phyloP scores from a whole-genome alignment of 176 grass and related monocot genomes.

The Otatea glauca region DNA sequence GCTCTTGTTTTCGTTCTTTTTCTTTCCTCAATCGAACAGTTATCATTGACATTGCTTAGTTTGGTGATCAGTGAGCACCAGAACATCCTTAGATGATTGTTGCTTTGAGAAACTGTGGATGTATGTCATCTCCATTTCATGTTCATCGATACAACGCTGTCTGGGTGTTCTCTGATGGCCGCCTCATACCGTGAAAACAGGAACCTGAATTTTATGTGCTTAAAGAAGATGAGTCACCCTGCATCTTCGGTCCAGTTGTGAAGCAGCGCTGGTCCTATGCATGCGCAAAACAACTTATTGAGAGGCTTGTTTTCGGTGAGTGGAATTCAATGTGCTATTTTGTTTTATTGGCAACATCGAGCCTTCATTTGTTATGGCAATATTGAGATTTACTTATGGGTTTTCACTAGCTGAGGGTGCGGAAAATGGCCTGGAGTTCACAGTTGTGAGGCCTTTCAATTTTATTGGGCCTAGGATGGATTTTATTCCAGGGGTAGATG shows the following conservation, averaged over 20 bases:
- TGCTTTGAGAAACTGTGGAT: background rate
- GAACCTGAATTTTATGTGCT: slow-evolving; percentile 87
- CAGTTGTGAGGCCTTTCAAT: slow-evolving; percentile 96
- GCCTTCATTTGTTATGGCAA: background rate
- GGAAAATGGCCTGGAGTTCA: slow-evolving; percentile 86
- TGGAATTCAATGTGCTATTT: slow-evolving; percentile 7
- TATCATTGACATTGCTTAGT: no score
- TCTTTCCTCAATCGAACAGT: no score
- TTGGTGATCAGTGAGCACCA: no score
- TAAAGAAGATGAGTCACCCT: slow-evolving; percentile 89
- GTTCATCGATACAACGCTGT: no score
- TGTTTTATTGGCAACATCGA: background rate
- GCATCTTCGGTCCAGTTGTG: slow-evolving; percentile 91
- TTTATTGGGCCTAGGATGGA: slow-evolving; percentile 99
- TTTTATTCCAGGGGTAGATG: slow-evolving; percentile 97
- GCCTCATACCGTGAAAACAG: slow-evolving; percentile 49
- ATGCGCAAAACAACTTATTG: slow-evolving; percentile 93
- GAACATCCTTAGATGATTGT: no score
- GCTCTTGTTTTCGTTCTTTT: no score
- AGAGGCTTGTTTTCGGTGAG: slow-evolving; percentile 93
- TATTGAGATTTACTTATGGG: slow-evolving; percentile 14
- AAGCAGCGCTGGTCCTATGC: slow-evolving; percentile 97
- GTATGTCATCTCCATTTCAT: no score
- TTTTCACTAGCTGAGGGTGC: slow-evolving; percentile 78
- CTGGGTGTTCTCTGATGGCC: slow-evolving; percentile 32